A percentile compares a stretch with the other conserved stretches of the same genome.
phyloP scores from a whole-genome alignment of 192 early-diverging fungal species.

The Coemansia sp. region DNA sequence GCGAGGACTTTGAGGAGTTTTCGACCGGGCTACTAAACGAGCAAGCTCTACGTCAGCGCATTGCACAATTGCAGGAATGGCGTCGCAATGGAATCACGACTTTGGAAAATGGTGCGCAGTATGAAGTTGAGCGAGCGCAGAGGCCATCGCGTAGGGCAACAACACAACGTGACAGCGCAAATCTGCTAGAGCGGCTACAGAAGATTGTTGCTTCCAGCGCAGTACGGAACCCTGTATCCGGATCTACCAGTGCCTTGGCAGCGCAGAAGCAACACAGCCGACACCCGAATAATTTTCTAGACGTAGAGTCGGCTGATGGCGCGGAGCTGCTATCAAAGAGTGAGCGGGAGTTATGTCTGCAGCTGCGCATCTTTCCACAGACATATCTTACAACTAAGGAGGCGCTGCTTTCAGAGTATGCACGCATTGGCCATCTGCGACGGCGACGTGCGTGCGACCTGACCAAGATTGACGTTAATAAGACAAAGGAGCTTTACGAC shows the following conservation, averaged over 20 bases:
- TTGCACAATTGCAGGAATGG: conserved; percentile 86
- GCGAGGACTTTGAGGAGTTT: conserved; percentile 77
- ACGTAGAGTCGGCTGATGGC: conserved; percentile 81
- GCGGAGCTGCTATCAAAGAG: conserved; percentile 76
- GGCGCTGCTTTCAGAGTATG: conserved; percentile 81
- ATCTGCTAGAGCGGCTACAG: conserved; percentile 39
- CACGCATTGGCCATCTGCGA: conserved; percentile 66
- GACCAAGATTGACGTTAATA: conserved; percentile 91
- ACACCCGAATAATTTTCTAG: conserved; percentile 57
- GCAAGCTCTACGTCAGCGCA: conserved; percentile 70
- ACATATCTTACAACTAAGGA: conserved; percentile 95
- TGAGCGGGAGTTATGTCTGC: conserved; percentile 81
- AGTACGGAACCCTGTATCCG: conserved; percentile 4
- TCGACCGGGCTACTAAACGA: conserved; percentile 71
- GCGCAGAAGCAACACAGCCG: conserved; percentile 15
- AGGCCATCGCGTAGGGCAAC: conserved; percentile 47
- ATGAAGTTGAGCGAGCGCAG: conserved; percentile 65
- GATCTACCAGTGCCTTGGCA: not conserved
- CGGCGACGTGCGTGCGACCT: conserved; percentile 77
- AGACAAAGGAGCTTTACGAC: conserved; percentile 83
- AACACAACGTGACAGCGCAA: conserved; percentile 48
- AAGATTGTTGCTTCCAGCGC: conserved; percentile 39
- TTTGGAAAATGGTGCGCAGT: conserved; percentile 70
- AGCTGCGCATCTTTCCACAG: conserved; percentile 79
- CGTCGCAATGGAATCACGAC: conserved; percentile 84